Conservation (phyloP, 2,329 filamentous ascomycete genomes). For the Xylariaceae sp. region DNA sequence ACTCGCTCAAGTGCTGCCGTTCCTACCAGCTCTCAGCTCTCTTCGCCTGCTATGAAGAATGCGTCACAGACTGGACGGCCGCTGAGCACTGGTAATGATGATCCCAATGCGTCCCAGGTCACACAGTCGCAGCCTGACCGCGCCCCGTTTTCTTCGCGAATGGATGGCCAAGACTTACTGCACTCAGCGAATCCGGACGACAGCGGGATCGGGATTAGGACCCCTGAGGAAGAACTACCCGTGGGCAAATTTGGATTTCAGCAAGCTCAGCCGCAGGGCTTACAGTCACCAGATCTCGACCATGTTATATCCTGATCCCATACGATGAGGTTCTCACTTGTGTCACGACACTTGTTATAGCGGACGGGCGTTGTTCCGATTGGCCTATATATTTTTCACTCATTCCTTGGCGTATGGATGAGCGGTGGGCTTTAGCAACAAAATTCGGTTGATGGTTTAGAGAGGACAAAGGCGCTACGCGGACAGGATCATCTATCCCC, state of each 20-base stretch:
- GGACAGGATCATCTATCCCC: too few species aligned
- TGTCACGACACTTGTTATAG: background rate
- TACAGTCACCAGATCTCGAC: conserved; percentile 23
- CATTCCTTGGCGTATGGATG: too few species aligned
- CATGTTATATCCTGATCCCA: conserved; percentile 4
- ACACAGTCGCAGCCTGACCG: conserved; percentile 45
- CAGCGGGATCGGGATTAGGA: conserved; percentile 69
- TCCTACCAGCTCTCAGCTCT: conserved; percentile 28
- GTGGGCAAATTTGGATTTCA: conserved; percentile 55
- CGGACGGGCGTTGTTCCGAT: too few species aligned
- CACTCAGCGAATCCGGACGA: conserved; percentile 57
- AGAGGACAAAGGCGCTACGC: too few species aligned
- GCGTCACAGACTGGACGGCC: conserved; percentile 32
- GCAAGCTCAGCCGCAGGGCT: conserved; percentile 29
- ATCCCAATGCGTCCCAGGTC: conserved; percentile 38
- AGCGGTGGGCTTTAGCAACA: too few species aligned
- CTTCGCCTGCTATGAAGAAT: conserved; percentile 29
- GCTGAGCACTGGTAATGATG: conserved; percentile 42
- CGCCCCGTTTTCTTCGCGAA: conserved; percentile 45
- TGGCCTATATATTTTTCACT: too few species aligned
- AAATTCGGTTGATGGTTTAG: too few species aligned
- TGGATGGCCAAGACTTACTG: conserved; percentile 40
- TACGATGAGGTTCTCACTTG: background rate
- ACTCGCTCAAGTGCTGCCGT: conserved; percentile 35
- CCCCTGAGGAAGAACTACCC: conserved; percentile 60